Conservation (phyloP, 495 filamentous ascomycete species). For the Penicillium manginii region DNA sequence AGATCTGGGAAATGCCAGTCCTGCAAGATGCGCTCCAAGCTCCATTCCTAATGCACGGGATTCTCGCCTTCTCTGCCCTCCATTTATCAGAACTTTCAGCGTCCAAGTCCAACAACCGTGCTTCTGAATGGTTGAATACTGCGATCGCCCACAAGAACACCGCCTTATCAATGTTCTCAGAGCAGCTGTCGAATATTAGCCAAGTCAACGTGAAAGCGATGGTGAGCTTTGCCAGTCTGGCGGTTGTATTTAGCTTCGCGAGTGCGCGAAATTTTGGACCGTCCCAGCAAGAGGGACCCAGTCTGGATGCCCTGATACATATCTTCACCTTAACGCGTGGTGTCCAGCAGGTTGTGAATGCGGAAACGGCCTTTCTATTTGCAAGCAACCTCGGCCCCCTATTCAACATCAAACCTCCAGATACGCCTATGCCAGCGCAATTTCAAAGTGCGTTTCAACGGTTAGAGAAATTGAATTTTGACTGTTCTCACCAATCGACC, state of each 20-base stretch:
- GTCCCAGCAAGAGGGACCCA: conserved; percentile 16
- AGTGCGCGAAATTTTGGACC: conserved; percentile 17
- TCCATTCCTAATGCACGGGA: conserved; percentile 39
- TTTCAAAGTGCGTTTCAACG: conserved; percentile 15
- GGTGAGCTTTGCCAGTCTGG: conserved; percentile 26
- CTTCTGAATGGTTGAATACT: conserved; percentile 23
- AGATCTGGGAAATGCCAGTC: conserved; percentile 35
- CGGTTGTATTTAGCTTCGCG: conserved; percentile 30
- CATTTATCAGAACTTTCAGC: conserved; percentile 28
- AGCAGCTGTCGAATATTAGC: conserved; percentile 15
- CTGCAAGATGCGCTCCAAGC: conserved; percentile 39
- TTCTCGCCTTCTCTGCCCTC: conserved; percentile 41
- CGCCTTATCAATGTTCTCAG: conserved; percentile 25
- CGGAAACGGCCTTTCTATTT: conserved; percentile 11
- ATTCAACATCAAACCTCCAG: conserved; percentile 13
- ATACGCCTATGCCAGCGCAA: conserved; percentile 9
- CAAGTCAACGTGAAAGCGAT: conserved; percentile 25
- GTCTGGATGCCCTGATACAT: conserved; percentile 24
- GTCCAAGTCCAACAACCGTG: conserved; percentile 12
- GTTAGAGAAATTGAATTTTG: conserved; percentile 19
- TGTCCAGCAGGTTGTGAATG: conserved; percentile 20
- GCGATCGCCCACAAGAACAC: conserved; percentile 32
- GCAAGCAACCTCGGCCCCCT: conserved; percentile 31
- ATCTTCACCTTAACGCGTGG: conserved; percentile 29
- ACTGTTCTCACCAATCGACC: not conserved